These are phyloP conservation scores for Trypanosoma grayi DNA, from an alignment of 208 protist species.

Conservation along the genomic window DNA sequence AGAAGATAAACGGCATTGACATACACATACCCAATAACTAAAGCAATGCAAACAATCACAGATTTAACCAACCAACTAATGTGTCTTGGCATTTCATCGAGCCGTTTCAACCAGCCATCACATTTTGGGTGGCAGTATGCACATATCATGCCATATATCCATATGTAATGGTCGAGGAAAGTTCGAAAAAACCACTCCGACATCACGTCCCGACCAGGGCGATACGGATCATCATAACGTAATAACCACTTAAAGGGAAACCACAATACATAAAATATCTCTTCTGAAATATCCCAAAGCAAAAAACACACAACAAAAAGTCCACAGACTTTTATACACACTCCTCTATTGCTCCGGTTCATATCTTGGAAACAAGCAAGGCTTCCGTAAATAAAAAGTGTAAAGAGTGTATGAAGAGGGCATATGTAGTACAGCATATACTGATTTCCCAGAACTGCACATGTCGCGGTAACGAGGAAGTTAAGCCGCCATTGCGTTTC, in stretches of 20 bases:
- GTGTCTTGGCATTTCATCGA: conserved; percentile 29
- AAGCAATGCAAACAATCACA: conserved; percentile 9
- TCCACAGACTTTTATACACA: conserved; percentile 38
- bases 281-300: conserved; percentile 56
- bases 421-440: conserved; percentile 94
- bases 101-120: conserved; percentile 25
- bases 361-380: conserved; percentile 26
- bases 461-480: conserved; percentile 67
- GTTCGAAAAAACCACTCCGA: conserved; percentile 84
- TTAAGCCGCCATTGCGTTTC: conserved; percentile 82
- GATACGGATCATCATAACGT: conserved; percentile 43
- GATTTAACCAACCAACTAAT: conserved; percentile 22
- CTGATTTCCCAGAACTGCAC: conserved; percentile 49
- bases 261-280: conserved; percentile 42
- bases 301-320: conserved; percentile 31
- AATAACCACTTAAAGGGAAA: conserved; percentile 41
- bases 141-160: conserved; percentile 72
- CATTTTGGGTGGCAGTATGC: conserved; percentile 35
- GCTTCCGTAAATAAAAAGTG: conserved; percentile 53
- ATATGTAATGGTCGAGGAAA: conserved; percentile 73
- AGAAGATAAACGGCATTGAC: conserved; percentile 17
- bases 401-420: conserved; percentile 86
- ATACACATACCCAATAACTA: conserved; percentile 30
- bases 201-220: conserved; percentile 25
- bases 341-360: conserved; percentile 23